These are phyloP conservation scores for Fraxinus sp. DNA, from an alignment of 305 asterid genomes.

Conservation along the genomic window DNA sequence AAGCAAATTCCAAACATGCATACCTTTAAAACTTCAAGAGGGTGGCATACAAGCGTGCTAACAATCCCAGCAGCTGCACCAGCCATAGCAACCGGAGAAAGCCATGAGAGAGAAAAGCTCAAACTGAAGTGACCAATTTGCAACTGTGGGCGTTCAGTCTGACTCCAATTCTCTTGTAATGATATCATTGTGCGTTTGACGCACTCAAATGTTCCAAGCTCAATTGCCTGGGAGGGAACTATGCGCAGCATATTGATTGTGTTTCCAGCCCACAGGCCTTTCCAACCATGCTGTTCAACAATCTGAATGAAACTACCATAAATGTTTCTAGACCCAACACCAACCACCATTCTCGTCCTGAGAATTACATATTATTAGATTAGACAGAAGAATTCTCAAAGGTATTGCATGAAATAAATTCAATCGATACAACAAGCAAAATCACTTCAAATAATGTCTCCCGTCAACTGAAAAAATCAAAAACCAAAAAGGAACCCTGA, in stretches of 20 bases:
- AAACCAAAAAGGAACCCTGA: conserved; percentile 5
- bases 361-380: conserved; percentile 29
- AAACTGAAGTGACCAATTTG: conserved; percentile 53
- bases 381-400: neutral
- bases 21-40: conserved; percentile 97
- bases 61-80: conserved; percentile 96
- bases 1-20: neutral
- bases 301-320: conserved; percentile 72
- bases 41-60: conserved; percentile 95
- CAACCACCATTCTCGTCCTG: conserved; percentile 98
- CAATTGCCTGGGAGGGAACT: conserved; percentile 92
- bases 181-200: conserved; percentile 79
- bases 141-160: conserved; percentile 41
- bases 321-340: conserved; percentile 78
- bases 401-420: neutral
- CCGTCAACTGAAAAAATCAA: neutral
- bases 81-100: conserved; percentile 87
- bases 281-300: conserved; percentile 85
- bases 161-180: conserved; percentile 63
- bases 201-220: conserved; percentile 87
- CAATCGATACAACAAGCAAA: conserved; percentile 9
- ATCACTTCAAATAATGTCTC: neutral
- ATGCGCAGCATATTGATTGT: conserved; percentile 89
- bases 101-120: conserved; percentile 63
- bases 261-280: conserved; percentile 96